Conservation (phyloP, 495 filamentous ascomycete genomes). For the Hypoxylon trugodes region DNA sequence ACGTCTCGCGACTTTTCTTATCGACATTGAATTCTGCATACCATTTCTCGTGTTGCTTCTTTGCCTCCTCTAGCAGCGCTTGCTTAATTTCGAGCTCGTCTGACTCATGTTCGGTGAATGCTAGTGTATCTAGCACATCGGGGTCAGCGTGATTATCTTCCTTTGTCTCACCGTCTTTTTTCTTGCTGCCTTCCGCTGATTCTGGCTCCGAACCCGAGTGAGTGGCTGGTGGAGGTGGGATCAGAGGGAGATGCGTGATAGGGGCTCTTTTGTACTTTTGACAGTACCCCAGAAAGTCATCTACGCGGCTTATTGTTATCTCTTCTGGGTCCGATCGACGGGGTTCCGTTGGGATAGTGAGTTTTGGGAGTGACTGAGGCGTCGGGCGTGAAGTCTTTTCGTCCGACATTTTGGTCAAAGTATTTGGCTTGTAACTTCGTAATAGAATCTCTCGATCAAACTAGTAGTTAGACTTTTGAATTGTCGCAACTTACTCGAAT, state of each 20-base stretch:
- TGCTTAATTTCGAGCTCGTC: background rate
- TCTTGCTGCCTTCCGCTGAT: background rate
- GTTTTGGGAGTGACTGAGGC: constrained; percentile 17
- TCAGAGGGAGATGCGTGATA: constrained; percentile 11
- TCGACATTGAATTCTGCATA: background rate
- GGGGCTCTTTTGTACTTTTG: constrained; percentile 13
- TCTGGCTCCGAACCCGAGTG: background rate
- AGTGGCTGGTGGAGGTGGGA: background rate
- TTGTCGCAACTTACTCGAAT: too few relatives aligned
- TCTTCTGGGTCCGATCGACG: constrained; percentile 15
- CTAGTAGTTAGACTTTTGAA: too few relatives aligned
- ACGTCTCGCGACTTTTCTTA: background rate
- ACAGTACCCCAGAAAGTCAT: constrained; percentile 15
- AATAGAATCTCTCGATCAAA: background rate
- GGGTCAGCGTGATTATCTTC: background rate
- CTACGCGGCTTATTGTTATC: constrained; percentile 10
- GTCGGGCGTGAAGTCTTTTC: constrained; percentile 10
- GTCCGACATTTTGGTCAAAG: constrained; percentile 4
- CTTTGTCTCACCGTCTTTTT: background rate
- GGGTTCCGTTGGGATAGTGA: constrained; percentile 2
- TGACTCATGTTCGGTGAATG: constrained; percentile 25
- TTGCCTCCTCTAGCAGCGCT: background rate
- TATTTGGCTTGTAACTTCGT: background rate
- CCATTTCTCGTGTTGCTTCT: constrained; percentile 8
- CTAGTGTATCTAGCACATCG: background rate